Evolutionary conservation across 2,329 filamentous ascomycete species (phyloP), one percentile per base, ranked within the genome.

Genomic region (Nothophoma quercina): DNA sequence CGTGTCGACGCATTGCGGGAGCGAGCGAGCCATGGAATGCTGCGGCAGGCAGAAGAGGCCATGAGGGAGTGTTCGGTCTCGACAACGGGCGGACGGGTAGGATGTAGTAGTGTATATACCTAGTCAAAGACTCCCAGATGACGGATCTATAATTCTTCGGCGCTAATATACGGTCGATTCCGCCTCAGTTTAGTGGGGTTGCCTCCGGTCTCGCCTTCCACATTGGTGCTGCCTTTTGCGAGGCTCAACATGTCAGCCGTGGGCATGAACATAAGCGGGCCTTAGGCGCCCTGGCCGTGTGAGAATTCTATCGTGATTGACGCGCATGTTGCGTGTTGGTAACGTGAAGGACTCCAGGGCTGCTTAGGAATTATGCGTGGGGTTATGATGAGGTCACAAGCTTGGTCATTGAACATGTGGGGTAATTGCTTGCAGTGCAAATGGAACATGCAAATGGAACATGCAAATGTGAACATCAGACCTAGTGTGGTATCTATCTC

Each of bases 1-100:
- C 50, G 73, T 75, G 61, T 76, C 73, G 58, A 75, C 71, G 62
- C 62, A 68, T 66, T 64, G 59, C 49, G 72, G 72, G 53, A 73
- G 60, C 53, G 59, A 59, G 46, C 56, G 59, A 64, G 74, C 73
- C 74, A 76, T 76, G 67, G 68, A 71, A 63, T 65, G 57, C 62
- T 64, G 52, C 51, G 50, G 41, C 56, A 55, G 57, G 33, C 55
- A 51, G 49, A 48, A 63, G 60, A 52, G 63, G 68, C 71, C 70
- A 74, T 73, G 64, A 58, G 62, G 63, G 58, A 60, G 36, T 34
- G 41, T 42, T 52, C 44, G 40, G 48, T 48, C 33, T 39, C 38
- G 36, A 50, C 32, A n/a, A 41, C 48, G 45, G 55, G 55, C 43
- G 53, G 58, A 43, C 46, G 58, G 53, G 55, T 44, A 22, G 41